These are phyloP conservation scores for Wallacemonas sp. DNA, from an alignment of 208 protist species.

Conservation along the genomic window DNA sequence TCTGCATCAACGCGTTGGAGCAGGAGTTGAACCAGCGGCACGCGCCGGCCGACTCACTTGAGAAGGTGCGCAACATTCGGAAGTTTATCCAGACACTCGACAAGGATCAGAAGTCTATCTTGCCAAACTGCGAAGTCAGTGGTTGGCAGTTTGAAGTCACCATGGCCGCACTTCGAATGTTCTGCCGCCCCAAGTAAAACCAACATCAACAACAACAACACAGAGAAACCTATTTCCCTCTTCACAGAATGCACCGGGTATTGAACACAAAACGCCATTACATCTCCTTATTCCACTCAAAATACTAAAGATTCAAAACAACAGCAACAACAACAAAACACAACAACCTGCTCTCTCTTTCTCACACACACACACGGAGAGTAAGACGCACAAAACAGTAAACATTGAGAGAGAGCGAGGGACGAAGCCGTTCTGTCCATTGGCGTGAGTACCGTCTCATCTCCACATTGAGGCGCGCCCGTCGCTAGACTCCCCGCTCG, in stretches of 20 bases:
- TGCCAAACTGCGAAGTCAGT: slow-evolving; percentile 21
- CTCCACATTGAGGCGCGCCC: no score
- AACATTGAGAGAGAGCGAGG: no score
- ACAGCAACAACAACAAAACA: neutral
- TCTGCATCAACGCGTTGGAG: slow-evolving; percentile 78
- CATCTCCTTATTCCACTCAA: neutral
- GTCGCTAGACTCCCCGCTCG: no score
- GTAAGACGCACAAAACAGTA: no score
- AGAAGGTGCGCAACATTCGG: slow-evolving; percentile 66
- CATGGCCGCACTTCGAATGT: slow-evolving; percentile 63
- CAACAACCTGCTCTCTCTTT: neutral
- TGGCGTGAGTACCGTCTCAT: no score
- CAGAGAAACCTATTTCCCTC: neutral
- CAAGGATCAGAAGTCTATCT: slow-evolving; percentile 6
- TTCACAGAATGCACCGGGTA: slow-evolving; percentile 1
- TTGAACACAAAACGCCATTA: neutral
- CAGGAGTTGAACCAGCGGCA: slow-evolving; percentile 69
- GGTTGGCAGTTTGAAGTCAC: slow-evolving; percentile 63
- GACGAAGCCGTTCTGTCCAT: no score
- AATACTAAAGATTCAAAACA: slow-evolving; percentile 9
- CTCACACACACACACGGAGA: neutral
- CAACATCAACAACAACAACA: neutral
- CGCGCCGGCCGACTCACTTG: slow-evolving; percentile 43
- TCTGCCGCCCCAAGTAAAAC: slow-evolving; percentile 51
- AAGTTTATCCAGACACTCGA: slow-evolving; percentile 36